A percentile compares a stretch with the other conserved stretches of the same genome.
These are phyloP conservation scores for Phanerochaete sordida DNA, from an alignment of 768 basidiomycete species.

Conservation along the genomic window DNA sequence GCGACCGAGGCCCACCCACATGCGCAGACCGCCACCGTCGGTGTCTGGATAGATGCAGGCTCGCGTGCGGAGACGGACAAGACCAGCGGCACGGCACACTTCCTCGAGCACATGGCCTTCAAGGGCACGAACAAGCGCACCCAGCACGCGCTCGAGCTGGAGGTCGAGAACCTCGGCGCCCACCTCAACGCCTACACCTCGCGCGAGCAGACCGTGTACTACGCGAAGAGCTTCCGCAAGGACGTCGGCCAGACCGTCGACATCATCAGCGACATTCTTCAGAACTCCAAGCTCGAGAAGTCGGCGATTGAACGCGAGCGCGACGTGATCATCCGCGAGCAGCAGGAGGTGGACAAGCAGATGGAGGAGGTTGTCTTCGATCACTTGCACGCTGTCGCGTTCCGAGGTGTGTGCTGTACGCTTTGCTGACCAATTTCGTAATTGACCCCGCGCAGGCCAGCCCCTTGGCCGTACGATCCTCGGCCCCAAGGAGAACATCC, in stretches of 20 bases:
- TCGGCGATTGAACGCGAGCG: constrained; percentile 91
- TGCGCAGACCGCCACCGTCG: constrained; percentile 96
- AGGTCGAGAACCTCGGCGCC: constrained; percentile 97
- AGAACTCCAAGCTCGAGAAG: constrained; percentile 90
- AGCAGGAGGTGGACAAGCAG: constrained; percentile 99
- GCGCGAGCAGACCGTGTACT: constrained; percentile 98
- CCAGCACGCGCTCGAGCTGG: constrained; percentile 89
- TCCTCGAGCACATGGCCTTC: constrained; percentile 98
- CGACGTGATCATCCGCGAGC: constrained; percentile 94
- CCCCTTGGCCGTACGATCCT: constrained; percentile 96
- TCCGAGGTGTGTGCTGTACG: constrained; percentile 66
- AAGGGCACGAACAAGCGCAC: constrained; percentile 89
- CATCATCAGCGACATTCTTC: constrained; percentile 97
- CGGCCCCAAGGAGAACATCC: constrained; percentile 92
- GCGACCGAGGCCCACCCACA: constrained; percentile 89
- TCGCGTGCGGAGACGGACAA: constrained; percentile 94
- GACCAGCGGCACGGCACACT: constrained; percentile 96
- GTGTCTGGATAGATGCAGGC: constrained; percentile 98
- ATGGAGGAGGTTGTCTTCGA: constrained; percentile 98
- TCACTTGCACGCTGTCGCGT: constrained; percentile 94
- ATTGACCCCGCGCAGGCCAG: constrained; percentile 56
- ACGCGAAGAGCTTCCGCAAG: constrained; percentile 97
- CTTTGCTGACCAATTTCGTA: not conserved
- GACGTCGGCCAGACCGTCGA: constrained; percentile 89
- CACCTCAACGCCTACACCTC: constrained; percentile 99